Percentiles rank a stretch among this genome's conserved stretches.
These are phyloP conservation scores for Claviceps sp. DNA, from an alignment of 2,329 filamentous ascomycete genomes.

Conservation along the genomic window DNA sequence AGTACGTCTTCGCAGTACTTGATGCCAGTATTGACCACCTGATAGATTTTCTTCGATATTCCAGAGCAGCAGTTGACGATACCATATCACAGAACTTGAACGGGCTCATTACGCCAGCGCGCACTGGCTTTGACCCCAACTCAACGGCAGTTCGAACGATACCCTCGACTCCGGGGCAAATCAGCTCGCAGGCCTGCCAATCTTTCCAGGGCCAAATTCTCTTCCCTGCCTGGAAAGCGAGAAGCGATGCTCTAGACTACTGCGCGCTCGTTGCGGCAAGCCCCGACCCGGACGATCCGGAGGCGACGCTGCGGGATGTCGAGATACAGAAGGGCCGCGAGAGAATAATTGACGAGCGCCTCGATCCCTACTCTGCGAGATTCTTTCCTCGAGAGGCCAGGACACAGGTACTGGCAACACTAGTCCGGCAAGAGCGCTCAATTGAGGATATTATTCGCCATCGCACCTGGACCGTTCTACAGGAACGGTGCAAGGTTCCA, in stretches of 20 bases:
- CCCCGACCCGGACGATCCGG: conserved; percentile 77
- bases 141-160: conserved; percentile 55
- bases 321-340: conserved; percentile 60
- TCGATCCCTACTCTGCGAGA: conserved; percentile 81
- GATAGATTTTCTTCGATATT: conserved; percentile 79
- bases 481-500: conserved; percentile 55
- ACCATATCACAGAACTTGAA: conserved; percentile 90
- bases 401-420: conserved; percentile 62
- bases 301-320: conserved; percentile 52
- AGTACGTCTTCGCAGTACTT: background rate
- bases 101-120: conserved; percentile 65
- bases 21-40: background rate
- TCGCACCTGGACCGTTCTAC: conserved; percentile 69
- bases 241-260: conserved; percentile 75
- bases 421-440: conserved; percentile 61
- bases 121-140: conserved; percentile 60
- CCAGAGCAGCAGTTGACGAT: conserved; percentile 76
- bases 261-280: conserved; percentile 79
- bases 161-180: conserved; percentile 34
- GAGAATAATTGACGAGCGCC: conserved; percentile 66
- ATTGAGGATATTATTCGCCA: conserved; percentile 69
- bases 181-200: conserved; percentile 51
- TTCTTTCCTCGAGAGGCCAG: conserved; percentile 70
- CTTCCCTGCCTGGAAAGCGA: conserved; percentile 77
- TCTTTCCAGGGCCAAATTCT: conserved; percentile 64